A percentile compares a stretch with the other conserved stretches of the same genome.
Conservation (phyloP, 2,329 filamentous ascomycete genomes). For the Xylaria arbuscula region DNA sequence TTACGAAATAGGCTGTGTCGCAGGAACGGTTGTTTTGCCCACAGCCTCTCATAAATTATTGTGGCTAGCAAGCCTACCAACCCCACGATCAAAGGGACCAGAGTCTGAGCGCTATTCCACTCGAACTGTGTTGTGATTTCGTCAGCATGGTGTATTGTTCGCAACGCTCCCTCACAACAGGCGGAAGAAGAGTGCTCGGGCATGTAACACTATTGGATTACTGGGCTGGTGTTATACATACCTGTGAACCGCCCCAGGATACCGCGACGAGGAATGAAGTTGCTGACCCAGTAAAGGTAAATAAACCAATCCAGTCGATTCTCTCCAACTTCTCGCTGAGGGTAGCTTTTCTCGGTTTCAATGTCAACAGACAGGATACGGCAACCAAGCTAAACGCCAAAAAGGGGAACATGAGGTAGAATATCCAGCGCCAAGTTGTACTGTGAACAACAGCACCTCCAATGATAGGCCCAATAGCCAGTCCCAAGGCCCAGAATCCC, state of each 20-base stretch:
- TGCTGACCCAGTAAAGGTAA: conserved; percentile 57
- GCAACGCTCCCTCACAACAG: background rate
- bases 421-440: conserved; percentile 44
- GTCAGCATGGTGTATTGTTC: conserved; percentile 19
- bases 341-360: conserved; percentile 50
- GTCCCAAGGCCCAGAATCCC: conserved; percentile 37
- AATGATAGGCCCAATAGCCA: conserved; percentile 36
- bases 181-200: background rate
- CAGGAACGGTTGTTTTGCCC: conserved; percentile 36
- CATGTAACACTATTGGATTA: background rate
- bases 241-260: conserved; percentile 57
- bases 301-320: conserved; percentile 60
- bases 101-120: conserved; percentile 32
- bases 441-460: conserved; percentile 35
- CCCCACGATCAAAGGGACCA: conserved; percentile 38
- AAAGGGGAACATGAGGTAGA: conserved; percentile 59
- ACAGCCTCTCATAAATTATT: conserved; percentile 34
- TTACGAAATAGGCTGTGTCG: conserved; percentile 37
- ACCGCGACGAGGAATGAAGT: conserved; percentile 60
- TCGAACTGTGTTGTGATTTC: conserved; percentile 22
- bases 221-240: conserved; percentile 23
- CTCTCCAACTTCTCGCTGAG: conserved; percentile 51
- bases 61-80: conserved; percentile 35
- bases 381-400: conserved; percentile 55
- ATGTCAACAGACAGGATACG: conserved; percentile 56